Base-by-base conservation (phyloP, 306 rosid species). In the Vicia faba region DNA sequence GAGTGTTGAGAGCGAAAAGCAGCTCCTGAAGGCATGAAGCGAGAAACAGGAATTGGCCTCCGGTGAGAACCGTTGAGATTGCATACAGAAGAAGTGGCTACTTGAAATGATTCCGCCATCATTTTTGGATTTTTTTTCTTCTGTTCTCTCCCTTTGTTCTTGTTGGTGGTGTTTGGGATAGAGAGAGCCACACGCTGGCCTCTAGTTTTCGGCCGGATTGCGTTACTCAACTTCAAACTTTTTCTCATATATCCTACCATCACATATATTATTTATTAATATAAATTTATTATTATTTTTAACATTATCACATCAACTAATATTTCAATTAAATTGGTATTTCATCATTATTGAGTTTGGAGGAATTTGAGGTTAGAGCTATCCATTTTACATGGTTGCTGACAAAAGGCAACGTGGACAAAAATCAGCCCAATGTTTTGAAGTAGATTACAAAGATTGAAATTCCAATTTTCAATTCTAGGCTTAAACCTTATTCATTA, bases 81-180 rank as follows among this genome's bases (percentile, higher is more conserved):
- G 72, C 82, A 75, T 2, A 84, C 64, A 6, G 89, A 77, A 5
- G 88, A 75, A 65, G 88, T 71, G 4, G 84, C 57, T 31, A 66
- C 41, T 45, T 86, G 79, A 44, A 84, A 51, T 2, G 95, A 80
- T 79, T 87, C 89, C 33, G 91, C 93, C 98, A 93, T 77, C 23
- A 20, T 20, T 20, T 20, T n/a, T n/a, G n/a, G n/a, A n/a, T n/a
- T n/a, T n/a, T n/a, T n/a, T n/a, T n/a, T n/a, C n/a, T n/a, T 20
- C 23, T 20, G 11, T 61, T 39, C 50, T 64, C 59, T 25, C 31
- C 28, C 68, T 51, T 64, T n/a, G 38, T 63, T 56, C 23, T 16
- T 48, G 14, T 36, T 48, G 14, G 41, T 7, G 66, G 71, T 11
- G 68, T 57, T 73, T 70, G 25, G 71, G 90, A 87, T 81, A 70